Evolutionary conservation across 306 rosid genomes (phyloP).

Genomic region (Begonia fuchsioides): DNA sequence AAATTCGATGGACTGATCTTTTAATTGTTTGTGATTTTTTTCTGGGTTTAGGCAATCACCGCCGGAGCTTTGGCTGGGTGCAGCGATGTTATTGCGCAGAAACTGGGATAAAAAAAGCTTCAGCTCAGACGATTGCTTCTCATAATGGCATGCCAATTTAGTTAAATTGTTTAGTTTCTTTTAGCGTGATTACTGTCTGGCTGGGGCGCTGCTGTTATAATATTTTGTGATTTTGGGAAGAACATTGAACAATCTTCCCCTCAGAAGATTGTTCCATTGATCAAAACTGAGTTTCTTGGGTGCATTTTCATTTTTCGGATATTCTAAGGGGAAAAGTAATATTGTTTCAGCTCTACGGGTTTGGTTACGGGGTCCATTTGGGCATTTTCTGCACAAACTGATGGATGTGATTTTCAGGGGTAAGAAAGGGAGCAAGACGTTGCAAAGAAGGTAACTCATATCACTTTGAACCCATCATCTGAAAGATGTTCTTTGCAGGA

Average conservation of each 20-base stretch:
- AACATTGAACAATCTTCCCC: too few species aligned
- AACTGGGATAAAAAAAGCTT: constrained; percentile 77
- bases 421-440: constrained; percentile 57
- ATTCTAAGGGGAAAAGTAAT: background rate
- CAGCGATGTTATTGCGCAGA: constrained; percentile 76
- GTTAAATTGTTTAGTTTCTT: background rate
- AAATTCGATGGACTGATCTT: too few species aligned
- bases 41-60: constrained; percentile 56
- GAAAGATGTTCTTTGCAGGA: background rate
- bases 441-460: constrained; percentile 51
- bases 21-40: background rate
- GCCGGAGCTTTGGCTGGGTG: constrained; percentile 68
- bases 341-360: constrained; percentile 71
- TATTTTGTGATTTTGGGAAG: too few species aligned
- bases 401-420: constrained; percentile 78
- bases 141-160: constrained; percentile 33
- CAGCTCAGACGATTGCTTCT: constrained; percentile 69
- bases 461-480: too few species aligned
- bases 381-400: constrained; percentile 77
- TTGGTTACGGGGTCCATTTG: constrained; percentile 84
- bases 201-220: too few species aligned
- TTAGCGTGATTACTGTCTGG: background rate
- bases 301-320: too few species aligned
- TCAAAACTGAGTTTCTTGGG: too few species aligned
- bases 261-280: too few species aligned